A percentile compares a stretch with the other conserved stretches of the same genome.
Evolutionary conservation across 2,329 filamentous ascomycete genomes (phyloP).

Genomic region (Aspergillus amoenus): DNA sequence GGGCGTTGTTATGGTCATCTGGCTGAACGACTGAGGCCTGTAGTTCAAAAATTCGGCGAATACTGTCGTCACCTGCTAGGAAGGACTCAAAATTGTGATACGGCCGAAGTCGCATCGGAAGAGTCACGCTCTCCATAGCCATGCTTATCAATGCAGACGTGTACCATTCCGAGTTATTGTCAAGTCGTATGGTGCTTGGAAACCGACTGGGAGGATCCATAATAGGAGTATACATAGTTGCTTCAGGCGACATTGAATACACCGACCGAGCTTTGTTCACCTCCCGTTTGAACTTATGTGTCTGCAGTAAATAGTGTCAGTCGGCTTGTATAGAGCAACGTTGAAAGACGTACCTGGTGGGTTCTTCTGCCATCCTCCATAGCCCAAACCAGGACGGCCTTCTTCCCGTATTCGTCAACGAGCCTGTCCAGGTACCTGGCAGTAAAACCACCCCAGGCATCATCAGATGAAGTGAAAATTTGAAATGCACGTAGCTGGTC

Average conservation of each 20-base stretch:
- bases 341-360: slow-evolving; percentile 49
- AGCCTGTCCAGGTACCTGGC: slow-evolving; percentile 72
- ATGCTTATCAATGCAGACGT: slow-evolving; percentile 72
- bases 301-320: slow-evolving; percentile 23
- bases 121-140: slow-evolving; percentile 73
- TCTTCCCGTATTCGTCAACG: slow-evolving; percentile 88
- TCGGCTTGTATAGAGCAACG: neutral
- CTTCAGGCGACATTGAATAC: slow-evolving; percentile 65
- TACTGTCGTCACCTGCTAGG: slow-evolving; percentile 63
- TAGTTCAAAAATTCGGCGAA: slow-evolving; percentile 74
- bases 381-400: slow-evolving; percentile 83
- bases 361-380: slow-evolving; percentile 63
- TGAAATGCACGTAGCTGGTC: slow-evolving; percentile 90
- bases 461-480: slow-evolving; percentile 68
- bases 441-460: slow-evolving; percentile 79
- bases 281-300: slow-evolving; percentile 64
- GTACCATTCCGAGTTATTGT: slow-evolving; percentile 72
- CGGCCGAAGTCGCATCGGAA: slow-evolving; percentile 63
- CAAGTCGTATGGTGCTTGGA: slow-evolving; percentile 60
- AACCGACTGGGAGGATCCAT: slow-evolving; percentile 59
- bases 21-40: slow-evolving; percentile 60
- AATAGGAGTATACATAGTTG: slow-evolving; percentile 77
- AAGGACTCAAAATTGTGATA: slow-evolving; percentile 39
- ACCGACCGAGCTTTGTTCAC: slow-evolving; percentile 74
- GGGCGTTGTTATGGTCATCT: slow-evolving; percentile 4